A percentile compares a stretch with the other conserved stretches of the same genome.
phyloP scores from a whole-genome alignment of 2,329 filamentous ascomycete genomes.

The Cadophora luteo-olivacea region DNA sequence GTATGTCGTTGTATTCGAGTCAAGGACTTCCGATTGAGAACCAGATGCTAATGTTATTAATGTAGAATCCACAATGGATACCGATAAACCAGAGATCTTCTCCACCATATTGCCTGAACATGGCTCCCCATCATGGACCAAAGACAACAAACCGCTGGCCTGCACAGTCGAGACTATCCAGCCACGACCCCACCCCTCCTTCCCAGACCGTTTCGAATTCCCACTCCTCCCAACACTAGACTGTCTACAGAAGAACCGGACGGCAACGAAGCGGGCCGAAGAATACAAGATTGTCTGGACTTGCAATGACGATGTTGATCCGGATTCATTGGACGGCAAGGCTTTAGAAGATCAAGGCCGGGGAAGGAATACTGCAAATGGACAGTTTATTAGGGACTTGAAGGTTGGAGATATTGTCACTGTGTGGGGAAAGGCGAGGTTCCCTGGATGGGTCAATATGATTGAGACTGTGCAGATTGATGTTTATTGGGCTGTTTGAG shows the following conservation, averaged over 20 bases:
- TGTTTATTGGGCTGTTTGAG: slow-evolving; percentile 62
- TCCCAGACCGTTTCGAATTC: slow-evolving; percentile 43
- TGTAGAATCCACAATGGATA: not conserved
- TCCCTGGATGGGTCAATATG: slow-evolving; percentile 59
- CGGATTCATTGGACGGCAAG: slow-evolving; percentile 50
- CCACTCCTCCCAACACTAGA: slow-evolving; percentile 47
- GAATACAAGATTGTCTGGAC: slow-evolving; percentile 61
- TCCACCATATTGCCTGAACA: slow-evolving; percentile 9
- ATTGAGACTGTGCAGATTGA: slow-evolving; percentile 58
- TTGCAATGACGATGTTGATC: slow-evolving; percentile 55
- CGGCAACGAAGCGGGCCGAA: slow-evolving; percentile 48
- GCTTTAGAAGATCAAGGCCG: slow-evolving; percentile 51
- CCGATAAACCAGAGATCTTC: not conserved
- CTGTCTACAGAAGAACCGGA: slow-evolving; percentile 54
- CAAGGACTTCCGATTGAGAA: too few relatives aligned
- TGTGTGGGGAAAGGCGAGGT: slow-evolving; percentile 66
- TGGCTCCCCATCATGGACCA: not conserved
- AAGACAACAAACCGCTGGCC: not conserved
- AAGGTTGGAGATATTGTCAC: slow-evolving; percentile 67
- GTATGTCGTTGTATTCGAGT: slow-evolving; percentile 31
- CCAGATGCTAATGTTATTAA: not conserved
- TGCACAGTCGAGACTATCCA: slow-evolving; percentile 26
- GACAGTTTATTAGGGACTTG: slow-evolving; percentile 61
- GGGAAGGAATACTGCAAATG: slow-evolving; percentile 57
- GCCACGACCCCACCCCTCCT: slow-evolving; percentile 17